Base-by-base conservation (phyloP, 2,329 filamentous ascomycete genomes). In the Phyllosticta paracitricarpa region DNA sequence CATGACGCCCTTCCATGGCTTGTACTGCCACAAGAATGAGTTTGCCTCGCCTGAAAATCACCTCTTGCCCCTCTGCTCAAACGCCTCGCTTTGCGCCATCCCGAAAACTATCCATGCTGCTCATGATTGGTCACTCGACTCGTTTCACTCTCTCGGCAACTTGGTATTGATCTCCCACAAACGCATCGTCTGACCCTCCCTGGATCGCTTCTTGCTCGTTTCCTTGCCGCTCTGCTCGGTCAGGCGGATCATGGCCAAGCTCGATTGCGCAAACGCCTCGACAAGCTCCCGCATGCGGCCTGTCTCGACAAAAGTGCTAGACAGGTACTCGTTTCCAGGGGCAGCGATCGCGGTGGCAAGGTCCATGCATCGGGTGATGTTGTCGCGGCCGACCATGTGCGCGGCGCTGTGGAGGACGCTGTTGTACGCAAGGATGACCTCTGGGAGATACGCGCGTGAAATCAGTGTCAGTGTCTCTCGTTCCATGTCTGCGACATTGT, bases 291-390 rank as follows among this genome's bases (percentile, higher is more conserved):
- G 67, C 77, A 80, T 78, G 30, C 76, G 64, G 1, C 73, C 72
- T 1, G 75, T 74, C 53, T 73, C 61, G 35, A 75, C 55, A 58
- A 80, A 75, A 30, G 69, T 65, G 26, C 70, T 68, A 22, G 74
- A 70, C 24, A 80, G 63, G 66, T 69, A 72, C 53, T 63, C 64
- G 33, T 68, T 70, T 2, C 64, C 62, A 26, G 66, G 64, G 14
- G 71, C 67, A 1, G 93, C 90, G 57, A 96, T 82, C 2, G 86
- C 72, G 1, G 86, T 85, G 1, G 91, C 87, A 17, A 99, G 79
- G 63, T 96, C 89, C 89, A 99, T 93, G 68, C 87, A 89, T 70
- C 93, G 86, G 26, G 94, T 81, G 19, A 96, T 80, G 65, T 88
- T 83, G 62, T 93, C 89, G 53, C 91, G 85, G 54, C 85, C 87